Conservation (phyloP, 1,284 basidiomycete genomes). For the Apiotrichum gamsii region DNA sequence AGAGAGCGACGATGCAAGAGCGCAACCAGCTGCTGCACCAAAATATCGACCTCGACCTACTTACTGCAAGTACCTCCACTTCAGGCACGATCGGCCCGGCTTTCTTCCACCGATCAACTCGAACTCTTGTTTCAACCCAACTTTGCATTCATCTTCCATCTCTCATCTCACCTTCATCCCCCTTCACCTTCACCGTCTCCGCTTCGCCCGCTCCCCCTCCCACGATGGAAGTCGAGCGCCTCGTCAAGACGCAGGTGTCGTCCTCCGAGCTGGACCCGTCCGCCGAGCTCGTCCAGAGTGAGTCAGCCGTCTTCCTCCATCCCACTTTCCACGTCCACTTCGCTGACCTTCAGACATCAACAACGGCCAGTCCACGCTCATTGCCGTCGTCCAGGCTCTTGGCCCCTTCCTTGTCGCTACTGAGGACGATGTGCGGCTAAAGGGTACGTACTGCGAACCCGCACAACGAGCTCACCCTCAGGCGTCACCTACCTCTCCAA, state of each 20-base stretch:
- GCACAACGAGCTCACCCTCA: constrained; percentile 7
- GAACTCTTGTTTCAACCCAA: too few relatives aligned
- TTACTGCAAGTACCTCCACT: too few relatives aligned
- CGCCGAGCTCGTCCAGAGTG: constrained; percentile 36
- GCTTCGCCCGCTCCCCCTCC: neutral
- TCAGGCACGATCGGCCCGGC: too few relatives aligned
- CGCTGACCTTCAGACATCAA: constrained; percentile 57
- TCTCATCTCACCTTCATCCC: neutral
- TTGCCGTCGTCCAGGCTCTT: constrained; percentile 78
- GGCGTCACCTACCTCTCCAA: constrained; percentile 49
- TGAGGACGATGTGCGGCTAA: constrained; percentile 67
- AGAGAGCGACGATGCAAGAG: too few relatives aligned
- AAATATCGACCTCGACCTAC: too few relatives aligned
- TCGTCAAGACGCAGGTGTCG: constrained; percentile 41
- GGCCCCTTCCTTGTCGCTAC: constrained; percentile 82
- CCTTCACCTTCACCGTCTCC: neutral
- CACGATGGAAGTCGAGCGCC: constrained; percentile 40
- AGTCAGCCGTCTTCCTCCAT: neutral
- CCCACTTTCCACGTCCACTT: too few relatives aligned
- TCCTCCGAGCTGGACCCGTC: constrained; percentile 37
- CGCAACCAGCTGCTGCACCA: too few relatives aligned
- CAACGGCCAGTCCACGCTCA: constrained; percentile 57
- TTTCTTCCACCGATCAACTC: too few relatives aligned
- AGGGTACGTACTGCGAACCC: constrained; percentile 54
- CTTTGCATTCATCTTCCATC: too few relatives aligned